These are phyloP conservation scores for Anastatica hierochuntica DNA, from an alignment of 345 rosid genomes.

Conservation along the genomic window DNA sequence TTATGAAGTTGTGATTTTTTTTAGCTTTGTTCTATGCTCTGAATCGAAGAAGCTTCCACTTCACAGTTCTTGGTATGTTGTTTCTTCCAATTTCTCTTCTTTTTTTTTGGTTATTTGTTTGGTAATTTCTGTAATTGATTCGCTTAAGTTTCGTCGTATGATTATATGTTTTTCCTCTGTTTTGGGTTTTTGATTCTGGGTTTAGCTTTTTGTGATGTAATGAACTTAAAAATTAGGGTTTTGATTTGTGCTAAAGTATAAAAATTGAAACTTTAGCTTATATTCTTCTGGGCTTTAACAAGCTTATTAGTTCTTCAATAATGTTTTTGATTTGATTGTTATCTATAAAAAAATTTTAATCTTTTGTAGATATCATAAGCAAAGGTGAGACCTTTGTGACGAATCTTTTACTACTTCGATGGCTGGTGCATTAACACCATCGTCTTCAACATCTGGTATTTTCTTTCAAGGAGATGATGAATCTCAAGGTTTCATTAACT, in stretches of 20 bases:
- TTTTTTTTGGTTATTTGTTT: neutral
- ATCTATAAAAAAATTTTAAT: too few relatives aligned
- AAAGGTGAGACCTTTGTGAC: slow-evolving; percentile 3
- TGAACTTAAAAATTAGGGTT: slow-evolving; percentile 21
- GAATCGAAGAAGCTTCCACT: slow-evolving; percentile 17
- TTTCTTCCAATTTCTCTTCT: slow-evolving; percentile 4
- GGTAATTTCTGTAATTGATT: too few relatives aligned
- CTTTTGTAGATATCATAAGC: slow-evolving; percentile 17
- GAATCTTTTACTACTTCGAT: slow-evolving; percentile 13
- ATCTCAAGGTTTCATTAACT: slow-evolving; percentile 74
- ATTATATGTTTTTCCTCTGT: neutral
- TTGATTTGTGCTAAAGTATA: neutral
- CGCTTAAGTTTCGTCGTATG: too few relatives aligned
- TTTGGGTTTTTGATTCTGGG: neutral
- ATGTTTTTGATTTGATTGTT: too few relatives aligned
- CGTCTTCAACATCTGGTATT: slow-evolving; percentile 89
- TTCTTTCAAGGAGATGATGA: slow-evolving; percentile 96
- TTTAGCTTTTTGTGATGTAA: neutral
- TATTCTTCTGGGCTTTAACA: neutral
- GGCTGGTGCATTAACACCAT: slow-evolving; percentile 75
- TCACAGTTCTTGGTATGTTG: slow-evolving; percentile 19
- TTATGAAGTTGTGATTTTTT: neutral
- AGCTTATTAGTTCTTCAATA: neutral
- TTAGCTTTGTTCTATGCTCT: neutral
- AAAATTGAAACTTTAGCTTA: neutral